Evolutionary conservation across 768 basidiomycete genomes (phyloP), one percentile per base, ranked within the genome.

Genomic region (Chalciporus pseudorubinellus): DNA sequence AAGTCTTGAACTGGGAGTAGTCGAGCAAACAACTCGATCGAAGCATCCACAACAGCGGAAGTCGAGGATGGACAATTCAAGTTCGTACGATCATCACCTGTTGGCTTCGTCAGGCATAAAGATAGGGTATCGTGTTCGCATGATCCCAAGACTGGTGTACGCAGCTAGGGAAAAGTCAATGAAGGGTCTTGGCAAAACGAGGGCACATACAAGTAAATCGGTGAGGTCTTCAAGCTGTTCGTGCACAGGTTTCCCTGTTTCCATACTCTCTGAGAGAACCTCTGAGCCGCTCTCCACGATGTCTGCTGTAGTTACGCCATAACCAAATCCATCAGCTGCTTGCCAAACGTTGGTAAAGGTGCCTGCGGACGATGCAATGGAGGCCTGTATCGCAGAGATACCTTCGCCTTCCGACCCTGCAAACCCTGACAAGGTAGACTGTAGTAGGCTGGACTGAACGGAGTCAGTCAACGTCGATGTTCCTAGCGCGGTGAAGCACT

Each of bases 331-430:
- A 67, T 98, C 95, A 2, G 79, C 76, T 49, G 82, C 80, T 50
- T 87, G 82, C 95, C 95, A 98, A 12, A 99, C 78, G 13, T 80
- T 82, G 3, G 83, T 84, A 68, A 97, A 95, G 0, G 81, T 75
- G 1, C 94, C 95, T 0, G 89, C 79, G 6, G 85, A 90, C 1
- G 90, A 85, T 0, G 89, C 88, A 56, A 98, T 95, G 0, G 92
- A 89, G 1, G 94, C 94, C 68, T 98, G 95, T 16, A 97, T 81
- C 0, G 86, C 82, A 2, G 91, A 92, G 1, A 91, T 85, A 0
- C 78, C 73, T 64, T 91, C 93, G 1, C 82, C 84, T 49, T 98
- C 95, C 0, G 89, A 83, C 60, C 92, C 90, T 3, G 92, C 88
- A 61, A 98, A 93, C 7, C 92, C 74, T 3, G 83, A 72, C 14